Conservation (phyloP, 2,329 filamentous ascomycete genomes). For the Zalaria sp. region DNA sequence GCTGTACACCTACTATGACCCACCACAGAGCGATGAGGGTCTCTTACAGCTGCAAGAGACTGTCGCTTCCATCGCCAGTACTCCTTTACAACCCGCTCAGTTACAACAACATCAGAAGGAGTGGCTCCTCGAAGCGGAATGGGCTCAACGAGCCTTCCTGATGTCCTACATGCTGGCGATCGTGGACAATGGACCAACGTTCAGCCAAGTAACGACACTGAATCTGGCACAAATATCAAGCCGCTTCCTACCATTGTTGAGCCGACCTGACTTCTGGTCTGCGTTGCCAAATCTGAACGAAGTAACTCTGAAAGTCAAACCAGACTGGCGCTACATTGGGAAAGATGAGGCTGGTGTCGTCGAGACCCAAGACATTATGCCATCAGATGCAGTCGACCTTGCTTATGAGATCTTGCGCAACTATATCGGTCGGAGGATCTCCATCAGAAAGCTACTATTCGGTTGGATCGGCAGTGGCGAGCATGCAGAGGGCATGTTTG, state of each 20-base stretch:
- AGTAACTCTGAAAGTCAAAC: conserved; percentile 46
- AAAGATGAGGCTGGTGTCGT: conserved; percentile 39
- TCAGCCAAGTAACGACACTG: conserved; percentile 41
- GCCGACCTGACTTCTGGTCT: conserved; percentile 47
- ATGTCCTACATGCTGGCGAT: conserved; percentile 53
- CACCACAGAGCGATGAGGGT: too few relatives aligned
- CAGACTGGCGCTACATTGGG: conserved; percentile 49
- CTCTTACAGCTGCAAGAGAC: too few relatives aligned
- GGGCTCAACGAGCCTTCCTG: conserved; percentile 55
- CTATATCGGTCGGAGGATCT: conserved; percentile 27
- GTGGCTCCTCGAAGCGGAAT: conserved; percentile 53
- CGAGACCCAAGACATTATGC: conserved; percentile 33
- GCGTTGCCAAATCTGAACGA: conserved; percentile 39
- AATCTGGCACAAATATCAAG: conserved; percentile 52
- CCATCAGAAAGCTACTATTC: conserved; percentile 45
- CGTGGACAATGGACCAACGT: conserved; percentile 43
- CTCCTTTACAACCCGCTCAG: not conserved
- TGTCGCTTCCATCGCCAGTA: too few relatives aligned
- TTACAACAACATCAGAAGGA: conserved; percentile 43
- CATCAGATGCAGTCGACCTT: conserved; percentile 35
- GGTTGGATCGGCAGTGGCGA: conserved; percentile 58
- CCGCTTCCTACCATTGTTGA: conserved; percentile 42
- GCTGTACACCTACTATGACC: not conserved
- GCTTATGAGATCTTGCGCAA: conserved; percentile 39
- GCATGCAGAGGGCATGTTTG: conserved; percentile 45